Base-by-base conservation (phyloP, 768 basidiomycete species). In the Butyriboletus loyo region DNA sequence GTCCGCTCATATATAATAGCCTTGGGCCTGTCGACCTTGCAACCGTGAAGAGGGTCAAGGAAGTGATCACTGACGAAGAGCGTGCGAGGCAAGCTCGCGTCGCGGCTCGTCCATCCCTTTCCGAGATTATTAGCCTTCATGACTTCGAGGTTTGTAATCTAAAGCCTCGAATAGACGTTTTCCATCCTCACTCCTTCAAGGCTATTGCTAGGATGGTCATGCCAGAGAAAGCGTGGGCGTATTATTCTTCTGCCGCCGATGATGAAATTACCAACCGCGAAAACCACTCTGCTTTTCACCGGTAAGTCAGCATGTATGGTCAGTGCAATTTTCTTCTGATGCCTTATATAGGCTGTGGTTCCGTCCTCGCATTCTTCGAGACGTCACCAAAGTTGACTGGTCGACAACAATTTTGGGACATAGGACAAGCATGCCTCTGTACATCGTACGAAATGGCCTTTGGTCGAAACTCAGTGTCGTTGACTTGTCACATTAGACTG, bases 221-320 rank as follows among this genome's bases (percentile, higher is more conserved):
- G 76, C 73, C 84, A 2, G 85, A 87, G 31, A 91, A 92, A 66
- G 92, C 92, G 0, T 98, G 95, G 95, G 95, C 94, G 6, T 95
- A 95, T 68, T 95, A 98, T 64, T 92, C 89, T 1, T 94, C 92
- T n/a, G 95, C 93, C 17, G 86, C 96, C 7, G 96, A 98, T 66
- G 95, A 98, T 60, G 93, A 97, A 70, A 91, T 94, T 40, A 94
- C 92, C 28, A 75, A 80, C 54, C 79, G 93, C 44, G 93, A 96
- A 69, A 97, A 97, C 61, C 92, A 91, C 55, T 78, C 85, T 46
- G 95, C 94, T 2, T 98, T 87, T 65, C 95, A 98, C 60, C 80
- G 95, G 90, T 87, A 53, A 46, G 53, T 21, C 4, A 14, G 3
- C 5, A 14, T 37, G 24, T 43, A 28, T 38, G 17, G 0, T 38